Conservation (phyloP, 2,329 filamentous ascomycete species). For the Arthrocladium fulminans region DNA sequence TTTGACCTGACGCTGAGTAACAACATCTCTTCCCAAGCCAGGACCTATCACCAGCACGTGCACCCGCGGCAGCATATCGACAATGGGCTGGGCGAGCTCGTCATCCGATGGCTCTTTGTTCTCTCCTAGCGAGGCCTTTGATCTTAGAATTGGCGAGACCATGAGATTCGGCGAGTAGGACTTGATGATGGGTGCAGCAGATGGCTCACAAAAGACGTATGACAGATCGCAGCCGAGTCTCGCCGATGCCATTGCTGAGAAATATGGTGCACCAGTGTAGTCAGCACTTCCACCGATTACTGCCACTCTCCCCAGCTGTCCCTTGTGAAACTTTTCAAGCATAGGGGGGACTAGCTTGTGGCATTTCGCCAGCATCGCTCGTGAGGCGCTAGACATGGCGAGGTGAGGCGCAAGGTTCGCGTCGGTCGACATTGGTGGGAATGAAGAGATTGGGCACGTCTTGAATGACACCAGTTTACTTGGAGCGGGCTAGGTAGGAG, state of each 20-base stretch:
- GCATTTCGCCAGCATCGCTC: constrained; percentile 67
- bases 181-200: constrained; percentile 81
- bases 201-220: constrained; percentile 80
- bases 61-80: constrained; percentile 72
- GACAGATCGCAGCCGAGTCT: constrained; percentile 53
- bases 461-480: no score
- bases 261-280: constrained; percentile 95
- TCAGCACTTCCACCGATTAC: constrained; percentile 94
- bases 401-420: background rate
- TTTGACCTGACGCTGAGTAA: constrained; percentile 82
- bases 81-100: constrained; percentile 57
- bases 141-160: constrained; percentile 93
- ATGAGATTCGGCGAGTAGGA: constrained; percentile 96
- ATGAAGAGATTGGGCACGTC: no score
- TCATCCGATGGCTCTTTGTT: constrained; percentile 49
- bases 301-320: constrained; percentile 81
- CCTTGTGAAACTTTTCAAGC: constrained; percentile 94
- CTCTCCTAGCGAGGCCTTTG: constrained; percentile 47
- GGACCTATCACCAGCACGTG: constrained; percentile 91
- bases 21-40: constrained; percentile 75
- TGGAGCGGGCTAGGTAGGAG: background rate
- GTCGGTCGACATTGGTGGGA: constrained; percentile 11
- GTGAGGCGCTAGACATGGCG: constrained; percentile 59
- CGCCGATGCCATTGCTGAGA: constrained; percentile 94
- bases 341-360: constrained; percentile 89